Percentiles rank a stretch among this genome's conserved stretches.
Conservation (phyloP, 352 stramenopile genomes). For the Globisporangium splendens region DNA sequence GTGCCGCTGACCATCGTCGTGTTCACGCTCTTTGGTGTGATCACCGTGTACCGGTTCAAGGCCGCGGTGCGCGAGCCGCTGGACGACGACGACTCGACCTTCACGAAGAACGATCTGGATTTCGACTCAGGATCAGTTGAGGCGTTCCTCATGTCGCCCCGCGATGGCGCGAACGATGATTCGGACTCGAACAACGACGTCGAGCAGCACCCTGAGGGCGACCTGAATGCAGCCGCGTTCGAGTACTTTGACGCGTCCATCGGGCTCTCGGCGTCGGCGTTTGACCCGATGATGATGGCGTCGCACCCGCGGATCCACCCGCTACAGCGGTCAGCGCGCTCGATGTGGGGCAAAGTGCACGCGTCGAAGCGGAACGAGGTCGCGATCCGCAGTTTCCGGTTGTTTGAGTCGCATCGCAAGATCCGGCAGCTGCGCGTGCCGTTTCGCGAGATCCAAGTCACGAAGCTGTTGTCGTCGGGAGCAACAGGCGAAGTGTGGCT, state of each 20-base stretch:
- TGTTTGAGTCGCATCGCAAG: conserved; percentile 62
- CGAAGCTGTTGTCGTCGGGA: conserved; percentile 44
- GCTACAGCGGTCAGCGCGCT: conserved; percentile 13
- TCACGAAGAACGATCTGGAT: conserved; percentile 26
- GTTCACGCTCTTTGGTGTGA: conserved; percentile 40
- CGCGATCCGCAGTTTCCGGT: conserved; percentile 50
- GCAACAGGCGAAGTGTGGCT: conserved; percentile 72
- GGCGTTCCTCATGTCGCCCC: conserved; percentile 30
- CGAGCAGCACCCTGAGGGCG: conserved; percentile 23
- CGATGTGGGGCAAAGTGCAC: conserved; percentile 3
- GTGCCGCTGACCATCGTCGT: conserved; percentile 51
- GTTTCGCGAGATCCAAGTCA: conserved; percentile 51
- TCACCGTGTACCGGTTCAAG: conserved; percentile 51
- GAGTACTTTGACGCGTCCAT: conserved; percentile 60
- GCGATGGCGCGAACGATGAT: conserved; percentile 4
- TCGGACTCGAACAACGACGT: neutral
- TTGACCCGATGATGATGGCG: conserved; percentile 34
- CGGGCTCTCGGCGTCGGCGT: conserved; percentile 51
- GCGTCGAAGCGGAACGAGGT: conserved; percentile 43
- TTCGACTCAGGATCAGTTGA: conserved; percentile 47
- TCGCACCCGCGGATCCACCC: conserved; percentile 28
- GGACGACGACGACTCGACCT: conserved; percentile 28
- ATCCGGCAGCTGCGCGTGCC: conserved; percentile 51
- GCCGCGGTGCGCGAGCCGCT: conserved; percentile 33
- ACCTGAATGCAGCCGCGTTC: conserved; percentile 43